Conservation (phyloP, 306 rosid species). For the Glycyrrhiza uralensis region DNA sequence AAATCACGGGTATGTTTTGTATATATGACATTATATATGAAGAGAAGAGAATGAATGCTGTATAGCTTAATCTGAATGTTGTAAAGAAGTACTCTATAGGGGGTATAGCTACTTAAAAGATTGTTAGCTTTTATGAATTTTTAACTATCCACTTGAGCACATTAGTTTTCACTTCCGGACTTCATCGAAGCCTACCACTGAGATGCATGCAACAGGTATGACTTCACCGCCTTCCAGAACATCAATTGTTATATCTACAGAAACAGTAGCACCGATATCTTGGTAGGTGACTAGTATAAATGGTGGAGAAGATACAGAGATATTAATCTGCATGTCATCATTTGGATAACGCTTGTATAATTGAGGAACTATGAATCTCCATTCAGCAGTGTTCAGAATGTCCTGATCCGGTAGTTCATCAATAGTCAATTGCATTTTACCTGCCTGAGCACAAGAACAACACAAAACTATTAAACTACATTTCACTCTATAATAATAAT, state of each 20-base stretch:
- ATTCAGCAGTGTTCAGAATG: conserved; percentile 61
- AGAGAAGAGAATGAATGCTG: neutral
- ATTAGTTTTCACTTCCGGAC: neutral
- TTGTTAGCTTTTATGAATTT: neutral
- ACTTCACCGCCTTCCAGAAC: conserved; percentile 53
- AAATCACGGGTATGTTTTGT: neutral
- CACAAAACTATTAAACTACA: neutral
- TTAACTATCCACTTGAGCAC: neutral
- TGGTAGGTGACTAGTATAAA: conserved; percentile 40
- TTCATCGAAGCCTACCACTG: conserved; percentile 58
- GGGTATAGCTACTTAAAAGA: neutral
- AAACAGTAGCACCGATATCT: conserved; percentile 41
- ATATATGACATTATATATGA: neutral
- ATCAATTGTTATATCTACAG: conserved; percentile 50
- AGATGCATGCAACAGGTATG: conserved; percentile 70
- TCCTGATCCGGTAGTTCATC: conserved; percentile 45
- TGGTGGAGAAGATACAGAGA: conserved; percentile 70
- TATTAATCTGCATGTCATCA: conserved; percentile 59
- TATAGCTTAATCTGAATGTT: neutral
- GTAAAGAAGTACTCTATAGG: neutral
- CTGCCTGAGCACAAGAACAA: conserved; percentile 34
- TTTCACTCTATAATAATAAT: neutral
- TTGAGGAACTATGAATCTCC: conserved; percentile 78
- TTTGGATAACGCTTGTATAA: conserved; percentile 72
- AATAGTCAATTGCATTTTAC: conserved; percentile 56